Percentiles rank a stretch among this genome's conserved stretches.
phyloP scores from a whole-genome alignment of 768 basidiomycete genomes.

The Xerocomellus intermedius region DNA sequence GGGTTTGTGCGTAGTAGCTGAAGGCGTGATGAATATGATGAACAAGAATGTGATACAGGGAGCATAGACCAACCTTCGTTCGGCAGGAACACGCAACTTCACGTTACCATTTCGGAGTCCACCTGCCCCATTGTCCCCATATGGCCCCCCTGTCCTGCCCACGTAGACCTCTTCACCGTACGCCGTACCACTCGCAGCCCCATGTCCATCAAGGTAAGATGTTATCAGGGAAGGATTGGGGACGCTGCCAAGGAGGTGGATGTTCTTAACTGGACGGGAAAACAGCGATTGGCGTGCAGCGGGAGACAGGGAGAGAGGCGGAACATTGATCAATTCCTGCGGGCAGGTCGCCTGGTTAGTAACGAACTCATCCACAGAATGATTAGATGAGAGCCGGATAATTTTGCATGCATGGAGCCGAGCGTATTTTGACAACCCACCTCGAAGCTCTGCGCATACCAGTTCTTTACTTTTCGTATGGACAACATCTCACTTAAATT shows the following conservation, averaged over 20 bases:
- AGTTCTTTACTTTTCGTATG: slow-evolving; percentile 93
- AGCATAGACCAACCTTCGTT: slow-evolving; percentile 57
- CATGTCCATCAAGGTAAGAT: slow-evolving; percentile 33
- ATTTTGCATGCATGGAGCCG: neutral
- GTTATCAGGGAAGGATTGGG: slow-evolving; percentile 74
- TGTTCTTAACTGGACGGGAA: slow-evolving; percentile 42
- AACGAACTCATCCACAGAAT: neutral
- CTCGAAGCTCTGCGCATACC: slow-evolving; percentile 99
- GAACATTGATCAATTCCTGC: slow-evolving; percentile 89
- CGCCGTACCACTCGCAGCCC: slow-evolving; percentile 17
- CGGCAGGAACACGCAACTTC: slow-evolving; percentile 79
- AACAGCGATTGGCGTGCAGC: slow-evolving; percentile 68
- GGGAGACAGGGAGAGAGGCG: slow-evolving; percentile 66
- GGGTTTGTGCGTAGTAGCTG: slow-evolving; percentile 85
- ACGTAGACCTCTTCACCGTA: neutral
- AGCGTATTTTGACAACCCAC: slow-evolving; percentile 42
- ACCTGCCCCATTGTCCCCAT: slow-evolving; percentile 18
- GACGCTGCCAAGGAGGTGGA: slow-evolving; percentile 63
- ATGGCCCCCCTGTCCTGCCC: slow-evolving; percentile 1
- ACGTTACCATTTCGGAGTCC: slow-evolving; percentile 51
- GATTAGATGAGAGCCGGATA: neutral
- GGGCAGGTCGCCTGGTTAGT: neutral
- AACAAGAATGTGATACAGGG: neutral
- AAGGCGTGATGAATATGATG: slow-evolving; percentile 1
- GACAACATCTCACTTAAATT: slow-evolving; percentile 88